A percentile compares a stretch with the other conserved stretches of the same genome.
Conservation (phyloP, 768 basidiomycete genomes). For the Pleurotus sapidus region DNA sequence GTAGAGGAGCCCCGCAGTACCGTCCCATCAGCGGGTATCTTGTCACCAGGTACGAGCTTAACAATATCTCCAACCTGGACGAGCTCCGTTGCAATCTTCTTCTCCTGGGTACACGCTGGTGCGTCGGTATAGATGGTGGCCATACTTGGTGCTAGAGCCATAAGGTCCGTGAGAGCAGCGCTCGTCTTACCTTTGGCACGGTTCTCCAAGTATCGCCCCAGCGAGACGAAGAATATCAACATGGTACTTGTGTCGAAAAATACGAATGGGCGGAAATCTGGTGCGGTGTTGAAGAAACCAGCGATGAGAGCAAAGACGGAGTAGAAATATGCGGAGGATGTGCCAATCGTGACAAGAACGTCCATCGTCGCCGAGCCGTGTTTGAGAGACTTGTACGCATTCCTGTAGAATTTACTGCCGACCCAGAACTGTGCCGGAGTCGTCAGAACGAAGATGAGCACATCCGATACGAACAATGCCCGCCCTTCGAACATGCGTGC, state of each 20-base stretch:
- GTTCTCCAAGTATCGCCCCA: conserved; percentile 95
- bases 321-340: conserved; percentile 91
- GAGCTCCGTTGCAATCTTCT: conserved; percentile 90
- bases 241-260: conserved; percentile 99
- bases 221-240: conserved; percentile 95
- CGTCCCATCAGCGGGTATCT: conserved; percentile 92
- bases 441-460: conserved; percentile 72
- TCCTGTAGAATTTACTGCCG: conserved; percentile 82
- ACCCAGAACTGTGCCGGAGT: conserved; percentile 94
- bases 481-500: conserved; percentile 60
- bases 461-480: conserved; percentile 65
- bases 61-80: conserved; percentile 92
- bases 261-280: conserved; percentile 74
- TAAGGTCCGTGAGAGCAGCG: conserved; percentile 93
- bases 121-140: conserved; percentile 93
- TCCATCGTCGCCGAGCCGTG: conserved; percentile 97
- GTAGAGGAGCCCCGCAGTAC: conserved; percentile 84
- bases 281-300: conserved; percentile 61
- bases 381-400: conserved; percentile 87
- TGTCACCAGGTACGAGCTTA: conserved; percentile 95
- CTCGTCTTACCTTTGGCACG: conserved; percentile 96
- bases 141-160: conserved; percentile 93
- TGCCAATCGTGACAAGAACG: conserved; percentile 93
- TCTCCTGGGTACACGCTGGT: conserved; percentile 77
- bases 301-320: conserved; percentile 70